Evolutionary conservation across 78 protist genomes (phyloP), one percentile per base, ranked within the genome.

Genomic region (Dictyostelium intermedium): DNA sequence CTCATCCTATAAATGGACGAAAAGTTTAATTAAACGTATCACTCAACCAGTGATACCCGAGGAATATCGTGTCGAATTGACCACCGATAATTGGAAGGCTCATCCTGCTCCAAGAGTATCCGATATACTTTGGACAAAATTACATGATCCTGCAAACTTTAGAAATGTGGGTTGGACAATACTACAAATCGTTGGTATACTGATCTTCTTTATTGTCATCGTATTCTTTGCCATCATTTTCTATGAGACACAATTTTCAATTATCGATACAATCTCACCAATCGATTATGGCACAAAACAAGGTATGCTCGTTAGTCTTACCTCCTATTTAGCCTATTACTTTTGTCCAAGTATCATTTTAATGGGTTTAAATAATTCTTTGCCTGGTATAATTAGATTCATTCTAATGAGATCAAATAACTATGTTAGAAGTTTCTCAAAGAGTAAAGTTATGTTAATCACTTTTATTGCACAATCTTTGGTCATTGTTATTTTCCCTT

Each of bases 51-150:
- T 34, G 1, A 78, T 84, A 80, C 80, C 94, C 1, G 35, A 53
- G 1, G 45, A 60, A 45, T 89, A 32, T 74, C n/a, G 83, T 23
- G 23, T 25, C 0, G 94, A 89, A 50, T 32, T 89, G 35, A n/a
- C 5, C 9, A 89, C 73, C 9, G 32, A 63, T 8, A 50, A 80
- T 10, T 89, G 94, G 94, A 78, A 70, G 41, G 78, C 87, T 5
- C 70, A 78, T 18, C 11, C 27, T 20, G 81, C 77, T 2, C 83
- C 94, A 69, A 45, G 66, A 34, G 87, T 89, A 6, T 89, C 87
- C 0, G 94, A 89, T 80, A 61, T 89, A 43, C 73, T 89, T 16
- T 89, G 94, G 94, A 89, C 94, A 1, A 89, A 80, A 53, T 43
- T 89, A 9, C 94, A 89, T 45, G 82, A 81, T 35, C 94, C 82